phyloP scores from a whole-genome alignment of 345 rosid genomes.

The Syzygium aromaticum region DNA sequence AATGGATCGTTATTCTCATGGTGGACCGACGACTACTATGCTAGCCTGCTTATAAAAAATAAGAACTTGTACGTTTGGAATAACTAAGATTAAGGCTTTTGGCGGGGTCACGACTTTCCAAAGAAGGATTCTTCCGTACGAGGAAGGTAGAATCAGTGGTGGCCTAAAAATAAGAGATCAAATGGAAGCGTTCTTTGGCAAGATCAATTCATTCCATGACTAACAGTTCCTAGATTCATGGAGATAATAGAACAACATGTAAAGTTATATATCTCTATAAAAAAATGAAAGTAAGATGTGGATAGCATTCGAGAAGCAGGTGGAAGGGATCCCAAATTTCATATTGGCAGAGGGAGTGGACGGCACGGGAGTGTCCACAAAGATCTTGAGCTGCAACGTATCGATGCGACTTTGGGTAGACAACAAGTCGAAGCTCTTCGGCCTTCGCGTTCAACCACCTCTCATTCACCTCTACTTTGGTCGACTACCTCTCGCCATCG shows the following conservation, averaged over 20 bases:
- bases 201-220: background rate
- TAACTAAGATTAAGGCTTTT: background rate
- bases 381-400: slow-evolving; percentile 63
- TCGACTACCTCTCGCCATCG: slow-evolving; percentile 46
- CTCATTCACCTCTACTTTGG: slow-evolving; percentile 43
- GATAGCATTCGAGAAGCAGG: slow-evolving; percentile 20
- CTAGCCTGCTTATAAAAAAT: background rate
- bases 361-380: slow-evolving; percentile 53
- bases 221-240: background rate
- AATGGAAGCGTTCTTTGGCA: background rate
- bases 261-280: background rate
- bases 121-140: background rate
- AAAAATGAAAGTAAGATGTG: background rate
- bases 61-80: background rate
- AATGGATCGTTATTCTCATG: too few relatives aligned
- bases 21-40: too few relatives aligned
- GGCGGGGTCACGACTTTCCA: background rate
- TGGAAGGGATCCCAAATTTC: slow-evolving; percentile 38
- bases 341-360: slow-evolving; percentile 78
- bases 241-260: background rate
- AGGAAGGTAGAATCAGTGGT: background rate
- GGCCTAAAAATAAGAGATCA: background rate
- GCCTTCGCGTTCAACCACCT: slow-evolving; percentile 66
- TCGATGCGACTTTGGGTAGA: slow-evolving; percentile 46
- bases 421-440: slow-evolving; percentile 71